Evolutionary conservation across 139 green algal species (phyloP).

Genomic region (Chlorella ohadii): DNA sequence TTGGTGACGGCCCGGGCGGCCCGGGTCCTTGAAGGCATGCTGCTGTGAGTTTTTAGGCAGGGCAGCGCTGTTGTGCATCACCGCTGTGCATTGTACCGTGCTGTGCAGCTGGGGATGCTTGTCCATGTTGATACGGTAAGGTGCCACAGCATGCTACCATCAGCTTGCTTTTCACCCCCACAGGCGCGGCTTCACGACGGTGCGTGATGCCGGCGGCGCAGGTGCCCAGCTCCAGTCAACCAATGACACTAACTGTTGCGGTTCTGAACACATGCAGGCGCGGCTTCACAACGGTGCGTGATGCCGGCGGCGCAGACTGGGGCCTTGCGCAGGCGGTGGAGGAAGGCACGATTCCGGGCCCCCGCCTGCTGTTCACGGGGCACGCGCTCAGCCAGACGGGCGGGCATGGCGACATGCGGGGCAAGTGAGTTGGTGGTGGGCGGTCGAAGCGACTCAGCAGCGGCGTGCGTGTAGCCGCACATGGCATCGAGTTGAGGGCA

Average conservation of each 20-base stretch:
- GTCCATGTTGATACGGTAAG: too few species aligned
- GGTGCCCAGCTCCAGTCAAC: too few species aligned
- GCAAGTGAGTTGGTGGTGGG: neutral
- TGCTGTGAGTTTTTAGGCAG: conserved; percentile 28
- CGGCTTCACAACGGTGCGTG: conserved; percentile 76
- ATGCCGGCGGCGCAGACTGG: conserved; percentile 70
- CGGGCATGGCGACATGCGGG: conserved; percentile 74
- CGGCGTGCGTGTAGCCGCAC: too few species aligned
- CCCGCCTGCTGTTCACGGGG: conserved; percentile 69
- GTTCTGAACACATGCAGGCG: too few species aligned
- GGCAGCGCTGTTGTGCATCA: too few species aligned
- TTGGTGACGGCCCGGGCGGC: conserved; percentile 54
- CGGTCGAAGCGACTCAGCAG: too few species aligned
- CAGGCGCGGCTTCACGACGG: conserved; percentile 75
- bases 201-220: conserved; percentile 65
- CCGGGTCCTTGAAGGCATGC: conserved; percentile 65
- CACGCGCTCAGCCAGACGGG: conserved; percentile 78
- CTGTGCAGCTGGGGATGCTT: too few species aligned
- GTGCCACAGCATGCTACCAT: too few species aligned
- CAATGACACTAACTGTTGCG: too few species aligned
- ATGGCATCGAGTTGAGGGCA: too few species aligned
- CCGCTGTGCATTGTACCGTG: too few species aligned
- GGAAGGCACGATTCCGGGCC: conserved; percentile 65
- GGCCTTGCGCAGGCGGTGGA: conserved; percentile 72
- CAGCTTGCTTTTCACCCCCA: too few species aligned